Percentiles rank a stretch among this genome's conserved stretches.
phyloP scores from a whole-genome alignment of 805 yeast species.

The Starmera dryadoides region DNA sequence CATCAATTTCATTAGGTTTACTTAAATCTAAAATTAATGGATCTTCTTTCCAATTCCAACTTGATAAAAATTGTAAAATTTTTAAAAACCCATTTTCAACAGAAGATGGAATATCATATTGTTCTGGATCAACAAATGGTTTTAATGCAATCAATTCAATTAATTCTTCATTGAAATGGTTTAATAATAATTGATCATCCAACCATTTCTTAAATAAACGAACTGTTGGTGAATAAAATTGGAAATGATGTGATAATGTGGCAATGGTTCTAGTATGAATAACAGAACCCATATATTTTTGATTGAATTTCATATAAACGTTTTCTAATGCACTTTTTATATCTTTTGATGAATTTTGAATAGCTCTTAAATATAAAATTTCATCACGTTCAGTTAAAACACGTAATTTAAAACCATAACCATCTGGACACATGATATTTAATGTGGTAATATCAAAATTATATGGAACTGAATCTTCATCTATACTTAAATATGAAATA shows the following conservation, averaged over 20 bases:
- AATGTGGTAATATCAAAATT: conserved; percentile 50
- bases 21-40: conserved; percentile 76
- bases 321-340: conserved; percentile 51
- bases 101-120: conserved; percentile 76
- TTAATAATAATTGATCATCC: conserved; percentile 67
- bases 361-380: conserved; percentile 62
- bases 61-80: conserved; percentile 58
- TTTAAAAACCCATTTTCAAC: conserved; percentile 77
- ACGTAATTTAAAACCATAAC: conserved; percentile 76
- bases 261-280: conserved; percentile 79
- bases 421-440: conserved; percentile 77
- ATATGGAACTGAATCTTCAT: conserved; percentile 55
- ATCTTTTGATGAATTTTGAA: conserved; percentile 55
- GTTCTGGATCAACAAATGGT: conserved; percentile 81
- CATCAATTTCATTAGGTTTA: conserved; percentile 32
- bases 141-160: conserved; percentile 77
- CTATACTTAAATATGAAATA: conserved; percentile 55
- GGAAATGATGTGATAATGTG: conserved; percentile 63
- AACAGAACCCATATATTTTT: conserved; percentile 56
- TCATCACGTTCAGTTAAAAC: conserved; percentile 84
- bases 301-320: conserved; percentile 54
- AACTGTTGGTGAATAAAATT: conserved; percentile 70
- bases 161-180: conserved; percentile 70
- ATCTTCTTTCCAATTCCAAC: conserved; percentile 94
- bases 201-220: conserved; percentile 88